phyloP scores from a whole-genome alignment of 208 protist species.

The Zelonia costaricensis region DNA sequence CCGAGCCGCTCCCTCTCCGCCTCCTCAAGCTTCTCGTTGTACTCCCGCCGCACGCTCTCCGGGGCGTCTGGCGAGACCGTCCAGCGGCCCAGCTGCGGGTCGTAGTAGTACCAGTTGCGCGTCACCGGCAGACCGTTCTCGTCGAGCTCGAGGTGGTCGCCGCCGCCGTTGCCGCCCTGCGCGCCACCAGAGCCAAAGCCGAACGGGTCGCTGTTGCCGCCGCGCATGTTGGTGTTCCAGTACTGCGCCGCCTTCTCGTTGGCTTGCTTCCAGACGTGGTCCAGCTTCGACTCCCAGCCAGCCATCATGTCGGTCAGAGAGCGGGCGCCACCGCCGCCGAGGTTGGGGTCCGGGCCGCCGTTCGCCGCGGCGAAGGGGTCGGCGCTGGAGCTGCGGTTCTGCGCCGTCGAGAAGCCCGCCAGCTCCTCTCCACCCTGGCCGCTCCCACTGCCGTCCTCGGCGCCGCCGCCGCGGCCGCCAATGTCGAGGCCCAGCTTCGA shows the following conservation, averaged over 20 bases:
- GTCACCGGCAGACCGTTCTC: conserved; percentile 80
- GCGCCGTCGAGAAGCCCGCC: conserved; percentile 16
- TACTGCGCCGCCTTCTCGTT: conserved; percentile 35
- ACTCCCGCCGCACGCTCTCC: conserved; percentile 62
- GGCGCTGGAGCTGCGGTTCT: conserved; percentile 24
- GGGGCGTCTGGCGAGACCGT: conserved; percentile 73
- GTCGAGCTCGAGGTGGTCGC: conserved; percentile 60
- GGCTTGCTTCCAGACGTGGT: conserved; percentile 22
- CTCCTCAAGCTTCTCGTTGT: conserved; percentile 57
- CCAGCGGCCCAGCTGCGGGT: conserved; percentile 71
- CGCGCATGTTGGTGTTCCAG: conserved; percentile 24
- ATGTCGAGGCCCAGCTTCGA: conserved; percentile 85
- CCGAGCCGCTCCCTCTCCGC: conserved; percentile 57
- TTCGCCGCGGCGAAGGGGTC: conserved; percentile 3
- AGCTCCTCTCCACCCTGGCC: conserved; percentile 13
- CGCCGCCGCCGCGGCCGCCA: conserved; percentile 23
- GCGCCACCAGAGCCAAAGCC: conserved; percentile 11
- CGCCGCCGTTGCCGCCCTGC: conserved; percentile 2
- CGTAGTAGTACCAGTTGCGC: conserved; percentile 87
- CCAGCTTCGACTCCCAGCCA: conserved; percentile 27
- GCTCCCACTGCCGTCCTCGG: conserved; percentile 4
- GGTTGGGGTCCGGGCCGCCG: not conserved
- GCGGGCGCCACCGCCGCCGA: not conserved
- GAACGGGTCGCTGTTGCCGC: conserved; percentile 18
- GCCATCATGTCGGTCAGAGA: conserved; percentile 1